phyloP scores from a whole-genome alignment of 345 rosid genomes.

The Citrus reticulata region DNA sequence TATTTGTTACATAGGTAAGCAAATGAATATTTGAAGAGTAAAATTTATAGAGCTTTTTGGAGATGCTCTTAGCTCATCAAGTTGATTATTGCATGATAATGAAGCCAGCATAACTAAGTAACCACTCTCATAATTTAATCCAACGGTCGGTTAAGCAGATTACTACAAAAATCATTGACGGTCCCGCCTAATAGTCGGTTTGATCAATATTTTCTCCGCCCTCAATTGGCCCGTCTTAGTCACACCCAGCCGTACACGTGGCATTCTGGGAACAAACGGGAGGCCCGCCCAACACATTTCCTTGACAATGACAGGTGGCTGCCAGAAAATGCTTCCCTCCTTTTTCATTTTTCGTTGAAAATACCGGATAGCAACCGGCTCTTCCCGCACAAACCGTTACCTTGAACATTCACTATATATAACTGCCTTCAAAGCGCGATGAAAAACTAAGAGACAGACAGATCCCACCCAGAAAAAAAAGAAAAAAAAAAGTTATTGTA shows the following conservation, averaged over 20 bases:
- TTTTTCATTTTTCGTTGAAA: conserved; percentile 4
- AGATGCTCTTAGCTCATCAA: not conserved
- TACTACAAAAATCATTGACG: conserved; percentile 25
- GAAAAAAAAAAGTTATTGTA: not conserved
- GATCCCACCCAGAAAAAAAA: no score
- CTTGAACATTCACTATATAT: conserved; percentile 18
- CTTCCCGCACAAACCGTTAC: not conserved
- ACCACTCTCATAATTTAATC: conserved; percentile 27
- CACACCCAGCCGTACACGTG: conserved; percentile 40
- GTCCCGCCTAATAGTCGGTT: conserved; percentile 27
- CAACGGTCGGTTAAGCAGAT: conserved; percentile 37
- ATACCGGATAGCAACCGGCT: conserved; percentile 18
- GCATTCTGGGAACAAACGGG: conserved; percentile 5
- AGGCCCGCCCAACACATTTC: conserved; percentile 23
- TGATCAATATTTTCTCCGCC: conserved; percentile 7
- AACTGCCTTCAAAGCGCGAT: not conserved
- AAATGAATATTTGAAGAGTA: no score
- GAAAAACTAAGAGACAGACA: not conserved
- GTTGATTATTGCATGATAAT: conserved; percentile 15
- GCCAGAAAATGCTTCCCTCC: not conserved
- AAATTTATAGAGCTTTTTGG: no score
- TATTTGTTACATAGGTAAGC: no score
- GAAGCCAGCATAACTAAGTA: conserved; percentile 17
- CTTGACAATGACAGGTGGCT: conserved; percentile 25
- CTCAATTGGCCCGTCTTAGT: conserved; percentile 15